phyloP scores from a whole-genome alignment of 2,329 filamentous ascomycete species.

The Ascochyta lentis region DNA sequence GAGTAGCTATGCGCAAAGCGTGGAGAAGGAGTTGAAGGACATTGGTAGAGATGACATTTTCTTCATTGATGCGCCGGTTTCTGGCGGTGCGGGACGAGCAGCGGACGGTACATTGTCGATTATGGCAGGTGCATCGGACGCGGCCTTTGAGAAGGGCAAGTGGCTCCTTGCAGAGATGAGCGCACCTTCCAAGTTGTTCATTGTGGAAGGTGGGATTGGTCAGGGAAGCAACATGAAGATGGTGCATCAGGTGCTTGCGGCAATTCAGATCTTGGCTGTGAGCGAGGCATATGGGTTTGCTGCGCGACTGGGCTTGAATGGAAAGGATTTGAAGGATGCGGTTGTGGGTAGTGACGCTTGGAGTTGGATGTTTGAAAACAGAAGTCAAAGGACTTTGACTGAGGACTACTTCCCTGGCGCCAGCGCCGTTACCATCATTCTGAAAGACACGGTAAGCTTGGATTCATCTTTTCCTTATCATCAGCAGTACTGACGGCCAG shows the following conservation, averaged over 20 bases:
- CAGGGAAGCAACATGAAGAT: conserved; percentile 65
- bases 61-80: conserved; percentile 76
- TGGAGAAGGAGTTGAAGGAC: conserved; percentile 63
- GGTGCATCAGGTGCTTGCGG: conserved; percentile 65
- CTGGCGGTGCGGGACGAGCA: conserved; percentile 71
- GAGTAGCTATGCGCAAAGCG: conserved; percentile 67
- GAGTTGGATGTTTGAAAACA: conserved; percentile 64
- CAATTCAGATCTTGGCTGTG: conserved; percentile 63
- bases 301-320: conserved; percentile 60
- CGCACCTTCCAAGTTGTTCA: conserved; percentile 64
- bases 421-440: conserved; percentile 55
- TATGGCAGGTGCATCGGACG: conserved; percentile 69
- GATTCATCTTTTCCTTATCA: not conserved
- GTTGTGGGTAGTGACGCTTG: conserved; percentile 55
- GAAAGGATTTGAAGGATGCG: conserved; percentile 56
- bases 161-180: conserved; percentile 70
- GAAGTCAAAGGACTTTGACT: conserved; percentile 61
- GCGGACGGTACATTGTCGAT: conserved; percentile 77
- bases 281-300: conserved; percentile 65
- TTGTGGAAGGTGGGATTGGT: conserved; percentile 60
- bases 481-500: not conserved
- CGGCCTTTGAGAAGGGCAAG: conserved; percentile 63
- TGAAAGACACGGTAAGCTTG: conserved; percentile 53
- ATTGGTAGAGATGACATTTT: conserved; percentile 67
- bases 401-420: conserved; percentile 57